A percentile compares a stretch with the other conserved stretches of the same genome.
Evolutionary conservation across 768 basidiomycete species (phyloP).

Genomic region (Boletellus ananiceps): DNA sequence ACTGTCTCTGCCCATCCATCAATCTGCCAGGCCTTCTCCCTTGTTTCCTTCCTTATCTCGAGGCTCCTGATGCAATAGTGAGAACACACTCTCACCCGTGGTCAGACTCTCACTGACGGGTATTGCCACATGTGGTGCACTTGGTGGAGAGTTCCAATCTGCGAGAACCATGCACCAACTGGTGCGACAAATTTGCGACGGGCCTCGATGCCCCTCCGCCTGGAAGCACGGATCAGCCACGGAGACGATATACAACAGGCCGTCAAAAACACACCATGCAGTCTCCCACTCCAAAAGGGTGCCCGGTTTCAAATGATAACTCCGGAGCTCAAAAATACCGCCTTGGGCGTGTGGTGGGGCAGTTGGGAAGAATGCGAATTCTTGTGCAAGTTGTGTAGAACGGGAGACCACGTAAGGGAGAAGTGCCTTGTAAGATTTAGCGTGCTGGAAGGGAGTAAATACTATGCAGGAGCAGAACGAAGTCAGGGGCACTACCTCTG

Average conservation of each 20-base stretch:
- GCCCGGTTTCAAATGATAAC: slow-evolving; percentile 85
- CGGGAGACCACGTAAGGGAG: slow-evolving; percentile 73
- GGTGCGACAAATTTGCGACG: slow-evolving; percentile 82
- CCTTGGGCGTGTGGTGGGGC: slow-evolving; percentile 82
- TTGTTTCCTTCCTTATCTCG: slow-evolving; percentile 73
- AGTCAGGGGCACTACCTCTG: slow-evolving; percentile 48
- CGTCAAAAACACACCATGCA: slow-evolving; percentile 57
- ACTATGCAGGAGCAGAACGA: background rate
- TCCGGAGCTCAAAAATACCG: slow-evolving; percentile 90
- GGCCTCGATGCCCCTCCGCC: slow-evolving; percentile 93
- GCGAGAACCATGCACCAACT: slow-evolving; percentile 90
- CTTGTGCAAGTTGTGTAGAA: slow-evolving; percentile 76
- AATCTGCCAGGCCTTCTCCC: slow-evolving; percentile 90
- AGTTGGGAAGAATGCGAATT: slow-evolving; percentile 94
- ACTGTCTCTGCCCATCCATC: slow-evolving; percentile 97
- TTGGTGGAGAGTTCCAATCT: slow-evolving; percentile 76
- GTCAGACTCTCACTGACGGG: slow-evolving; percentile 49
- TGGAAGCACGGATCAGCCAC: slow-evolving; percentile 28
- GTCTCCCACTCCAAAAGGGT: slow-evolving; percentile 93
- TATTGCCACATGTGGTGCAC: slow-evolving; percentile 99
- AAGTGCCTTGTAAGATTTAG: slow-evolving; percentile 64
- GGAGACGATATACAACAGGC: background rate
- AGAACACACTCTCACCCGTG: slow-evolving; percentile 8
- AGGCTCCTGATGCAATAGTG: slow-evolving; percentile 47
- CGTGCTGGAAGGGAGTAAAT: slow-evolving; percentile 43